Evolutionary conservation across 75 land plant genomes (phyloP), one percentile per base, ranked within the genome.

Genomic region (Pinus albicaulis): DNA sequence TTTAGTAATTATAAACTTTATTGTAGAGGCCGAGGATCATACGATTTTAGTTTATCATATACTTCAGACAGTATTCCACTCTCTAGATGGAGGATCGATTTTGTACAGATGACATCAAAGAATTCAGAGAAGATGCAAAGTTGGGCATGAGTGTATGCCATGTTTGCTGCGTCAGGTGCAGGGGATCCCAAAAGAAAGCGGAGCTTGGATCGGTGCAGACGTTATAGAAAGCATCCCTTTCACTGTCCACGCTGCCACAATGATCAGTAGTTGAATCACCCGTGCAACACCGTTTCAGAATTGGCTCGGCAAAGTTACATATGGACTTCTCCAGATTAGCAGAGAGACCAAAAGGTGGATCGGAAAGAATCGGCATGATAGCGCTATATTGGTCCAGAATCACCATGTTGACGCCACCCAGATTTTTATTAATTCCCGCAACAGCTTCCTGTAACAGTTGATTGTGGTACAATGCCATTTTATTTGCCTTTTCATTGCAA

Each of bases 271-370:
- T 23, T 44, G 19, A 62, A 5, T 65, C 28, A 7, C 82, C 85
- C 23, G 55, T 55, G 75, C 90, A 88, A 57, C 90, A 88, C 58
- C 87, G 90, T 75, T 59, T 71, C 76, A 88, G 61, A n/a, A 79
- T 60, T 25, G 81, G 70, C 36, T 55, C 41, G 41, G 41, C 3
- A 3, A 38, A 38, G 41, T 2, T 2, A 3, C 38, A 1, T 36
- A n/a, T 2, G 41, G 5, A 38, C 41, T 28, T 28, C 1, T 28
- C 28, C 28, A 28, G 28, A 28, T 28, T 28, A 28, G 0, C 28
- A 28, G 1, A 28, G 28, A 28, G 28, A n/a, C n/a, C n/a, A n/a
- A n/a, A n/a, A 0, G 0, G 31, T 38, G 41, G 1, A 38, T 4
- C 5, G 0, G 3, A 38, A 38, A 38, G 41, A 38, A 38, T 38